A percentile compares a stretch with the other conserved stretches of the same genome.
phyloP scores from a whole-genome alignment of 495 filamentous ascomycete species.

The Hypoxylon subgilvum region DNA sequence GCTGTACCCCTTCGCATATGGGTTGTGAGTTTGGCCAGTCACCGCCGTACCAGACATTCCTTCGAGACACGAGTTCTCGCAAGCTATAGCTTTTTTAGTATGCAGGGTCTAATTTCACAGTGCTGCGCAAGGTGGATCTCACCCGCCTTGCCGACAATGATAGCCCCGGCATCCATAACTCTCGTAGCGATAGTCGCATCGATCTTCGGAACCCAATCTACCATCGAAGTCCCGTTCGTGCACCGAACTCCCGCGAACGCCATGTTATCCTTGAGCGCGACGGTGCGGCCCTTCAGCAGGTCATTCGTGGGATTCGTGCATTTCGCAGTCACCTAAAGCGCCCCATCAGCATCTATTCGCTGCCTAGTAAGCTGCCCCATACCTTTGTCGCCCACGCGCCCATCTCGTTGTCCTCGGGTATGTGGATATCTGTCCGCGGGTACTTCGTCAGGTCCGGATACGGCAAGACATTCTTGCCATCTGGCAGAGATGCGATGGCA shows the following conservation, averaged over 20 bases:
- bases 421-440: constrained; percentile 38
- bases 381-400: constrained; percentile 44
- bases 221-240: constrained; percentile 46
- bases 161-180: constrained; percentile 44
- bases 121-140: constrained; percentile 1
- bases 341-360: not conserved
- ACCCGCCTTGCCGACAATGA: constrained; percentile 47
- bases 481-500: constrained; percentile 26
- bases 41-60: constrained; percentile 51
- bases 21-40: constrained; percentile 59
- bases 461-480: constrained; percentile 31
- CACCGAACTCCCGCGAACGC: constrained; percentile 46
- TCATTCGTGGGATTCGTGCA: constrained; percentile 36
- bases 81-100: constrained; percentile 34
- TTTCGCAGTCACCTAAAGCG: constrained; percentile 36
- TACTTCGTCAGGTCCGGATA: constrained; percentile 35
- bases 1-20: constrained; percentile 55
- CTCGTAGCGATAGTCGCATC: constrained; percentile 48
- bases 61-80: constrained; percentile 56
- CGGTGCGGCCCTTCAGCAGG: constrained; percentile 41
- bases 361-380: not conserved
- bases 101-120: not conserved
- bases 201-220: constrained; percentile 44
- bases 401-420: constrained; percentile 36
- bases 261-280: constrained; percentile 50